Evolutionary conservation across 2,329 filamentous ascomycete species (phyloP).

Genomic region (Curvularia eragrostidis): DNA sequence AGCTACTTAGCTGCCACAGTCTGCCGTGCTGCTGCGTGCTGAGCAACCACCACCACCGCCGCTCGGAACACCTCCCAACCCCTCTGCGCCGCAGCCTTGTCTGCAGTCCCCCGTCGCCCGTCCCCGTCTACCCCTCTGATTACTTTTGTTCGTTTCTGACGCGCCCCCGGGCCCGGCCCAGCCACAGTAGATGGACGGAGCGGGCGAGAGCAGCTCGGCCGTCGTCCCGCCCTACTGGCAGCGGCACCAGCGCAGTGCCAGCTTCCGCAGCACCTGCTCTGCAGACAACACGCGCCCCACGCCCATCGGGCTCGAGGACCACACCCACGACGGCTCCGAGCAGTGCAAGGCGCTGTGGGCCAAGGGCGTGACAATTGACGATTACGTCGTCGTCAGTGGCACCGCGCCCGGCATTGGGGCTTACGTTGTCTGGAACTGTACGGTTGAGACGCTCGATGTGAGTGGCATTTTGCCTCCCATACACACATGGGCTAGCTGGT

Average conservation of each 20-base stretch:
- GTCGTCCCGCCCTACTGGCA: constrained; percentile 59
- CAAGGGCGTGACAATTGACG: constrained; percentile 65
- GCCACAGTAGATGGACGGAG: constrained; percentile 44
- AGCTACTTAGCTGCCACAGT: neutral
- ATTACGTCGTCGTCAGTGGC: constrained; percentile 67
- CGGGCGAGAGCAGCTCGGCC: constrained; percentile 42
- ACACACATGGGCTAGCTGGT: constrained; percentile 20
- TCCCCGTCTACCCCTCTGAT: constrained; percentile 10
- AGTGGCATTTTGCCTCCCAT: constrained; percentile 51
- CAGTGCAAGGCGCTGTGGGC: constrained; percentile 67
- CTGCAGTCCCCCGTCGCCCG: neutral
- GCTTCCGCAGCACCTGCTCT: constrained; percentile 46
- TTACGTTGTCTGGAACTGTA: constrained; percentile 94
- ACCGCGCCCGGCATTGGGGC: constrained; percentile 71
- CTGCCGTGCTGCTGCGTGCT: neutral
- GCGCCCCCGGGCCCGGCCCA: constrained; percentile 31
- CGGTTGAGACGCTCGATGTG: constrained; percentile 83
- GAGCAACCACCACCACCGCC: neutral
- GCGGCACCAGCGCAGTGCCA: constrained; percentile 49
- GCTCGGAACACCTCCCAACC: constrained; percentile 18
- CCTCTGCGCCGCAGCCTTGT: constrained; percentile 17
- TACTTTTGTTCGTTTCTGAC: constrained; percentile 21
- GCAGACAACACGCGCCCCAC: constrained; percentile 45
- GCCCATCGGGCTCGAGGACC: constrained; percentile 68
- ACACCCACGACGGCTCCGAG: constrained; percentile 65